These are phyloP conservation scores for Ogataea neopini DNA, from an alignment of 805 yeast species.

Conservation along the genomic window DNA sequence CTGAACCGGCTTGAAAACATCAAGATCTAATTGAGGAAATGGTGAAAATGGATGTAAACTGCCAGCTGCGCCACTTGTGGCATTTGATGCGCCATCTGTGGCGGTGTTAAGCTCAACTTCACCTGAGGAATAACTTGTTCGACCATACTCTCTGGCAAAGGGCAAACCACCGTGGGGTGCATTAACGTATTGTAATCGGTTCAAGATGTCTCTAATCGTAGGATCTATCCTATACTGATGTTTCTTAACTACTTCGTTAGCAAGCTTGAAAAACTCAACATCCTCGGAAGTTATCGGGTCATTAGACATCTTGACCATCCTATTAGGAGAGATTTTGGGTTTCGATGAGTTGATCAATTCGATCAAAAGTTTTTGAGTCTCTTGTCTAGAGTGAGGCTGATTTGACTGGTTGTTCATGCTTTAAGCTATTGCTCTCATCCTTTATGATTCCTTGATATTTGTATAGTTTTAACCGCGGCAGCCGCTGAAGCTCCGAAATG, in stretches of 20 bases:
- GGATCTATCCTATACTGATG: conserved; percentile 54
- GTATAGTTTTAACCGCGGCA: not conserved
- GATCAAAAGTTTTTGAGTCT: conserved; percentile 26
- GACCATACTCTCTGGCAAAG: conserved; percentile 24
- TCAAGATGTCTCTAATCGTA: conserved; percentile 57
- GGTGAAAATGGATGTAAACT: not conserved
- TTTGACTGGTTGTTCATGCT: conserved; percentile 14
- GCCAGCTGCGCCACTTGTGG: conserved; percentile 2
- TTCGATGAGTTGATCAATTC: conserved; percentile 31
- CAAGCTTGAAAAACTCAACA: conserved; percentile 54
- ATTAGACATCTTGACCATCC: conserved; percentile 20
- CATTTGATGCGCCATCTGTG: conserved; percentile 1
- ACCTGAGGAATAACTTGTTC: not conserved
- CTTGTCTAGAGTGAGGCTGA: conserved; percentile 14
- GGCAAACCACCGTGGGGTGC: conserved; percentile 60
- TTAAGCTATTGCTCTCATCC: not conserved
- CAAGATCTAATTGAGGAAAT: conserved; percentile 14
- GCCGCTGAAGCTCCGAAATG: not conserved
- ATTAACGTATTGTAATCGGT: conserved; percentile 57
- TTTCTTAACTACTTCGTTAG: conserved; percentile 57
- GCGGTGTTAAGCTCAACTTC: not conserved
- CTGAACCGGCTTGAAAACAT: conserved; percentile 10
- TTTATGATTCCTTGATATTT: not conserved
- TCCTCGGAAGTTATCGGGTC: conserved; percentile 46
- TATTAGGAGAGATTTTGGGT: conserved; percentile 27